Evolutionary conservation across 306 rosid genomes (phyloP).

Genomic region (Cucumis hystrix): DNA sequence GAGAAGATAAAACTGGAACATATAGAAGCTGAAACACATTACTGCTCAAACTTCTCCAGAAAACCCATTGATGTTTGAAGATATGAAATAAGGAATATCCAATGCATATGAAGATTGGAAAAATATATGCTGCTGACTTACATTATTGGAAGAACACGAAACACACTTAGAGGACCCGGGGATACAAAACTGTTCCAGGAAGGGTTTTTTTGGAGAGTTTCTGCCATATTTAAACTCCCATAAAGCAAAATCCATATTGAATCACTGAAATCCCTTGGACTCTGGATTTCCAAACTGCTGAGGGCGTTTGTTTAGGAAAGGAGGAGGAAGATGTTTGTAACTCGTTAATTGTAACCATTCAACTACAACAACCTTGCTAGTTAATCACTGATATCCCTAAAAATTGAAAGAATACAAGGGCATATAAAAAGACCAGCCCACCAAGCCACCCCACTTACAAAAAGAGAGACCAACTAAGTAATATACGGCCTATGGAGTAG

Average conservation of each 20-base stretch:
- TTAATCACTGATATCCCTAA: background rate
- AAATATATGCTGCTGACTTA: background rate
- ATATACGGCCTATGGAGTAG: too few relatives aligned
- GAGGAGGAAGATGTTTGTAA: background rate
- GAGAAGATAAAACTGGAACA: background rate
- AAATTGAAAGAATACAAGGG: too few relatives aligned
- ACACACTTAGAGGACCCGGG: background rate
- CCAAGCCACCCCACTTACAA: too few relatives aligned
- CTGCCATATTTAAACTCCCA: background rate
- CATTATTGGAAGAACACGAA: background rate
- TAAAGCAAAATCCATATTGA: background rate
- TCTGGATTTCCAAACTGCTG: background rate
- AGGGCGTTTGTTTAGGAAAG: background rate
- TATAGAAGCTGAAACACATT: background rate
- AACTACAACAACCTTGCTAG: background rate
- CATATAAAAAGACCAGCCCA: too few relatives aligned
- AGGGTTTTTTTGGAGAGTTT: background rate
- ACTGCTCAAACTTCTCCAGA: background rate
- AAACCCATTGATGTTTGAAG: background rate
- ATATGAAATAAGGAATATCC: background rate
- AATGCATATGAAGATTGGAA: background rate
- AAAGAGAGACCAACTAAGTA: too few relatives aligned
- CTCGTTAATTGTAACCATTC: background rate
- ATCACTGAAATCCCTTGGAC: background rate
- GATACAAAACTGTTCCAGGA: background rate